Percentiles rank a stretch among this genome's conserved stretches.
Conservation (phyloP, 306 rosid genomes). For the Vigna mungo region DNA sequence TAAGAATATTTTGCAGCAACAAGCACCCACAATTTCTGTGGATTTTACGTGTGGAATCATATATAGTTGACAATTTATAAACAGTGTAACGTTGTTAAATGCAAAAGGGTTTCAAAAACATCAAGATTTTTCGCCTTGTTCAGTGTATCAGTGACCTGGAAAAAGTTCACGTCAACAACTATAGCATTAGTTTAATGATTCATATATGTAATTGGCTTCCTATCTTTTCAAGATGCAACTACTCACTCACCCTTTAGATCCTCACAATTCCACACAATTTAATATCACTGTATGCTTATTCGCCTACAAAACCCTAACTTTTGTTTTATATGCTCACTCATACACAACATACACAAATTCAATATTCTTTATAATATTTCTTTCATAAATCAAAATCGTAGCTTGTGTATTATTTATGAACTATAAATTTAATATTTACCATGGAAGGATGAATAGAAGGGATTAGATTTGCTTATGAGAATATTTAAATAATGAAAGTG, state of each 20-base stretch:
- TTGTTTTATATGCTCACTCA: background rate
- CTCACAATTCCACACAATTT: conserved; percentile 7
- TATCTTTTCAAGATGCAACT: conserved; percentile 23
- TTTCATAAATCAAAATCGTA: too few relatives aligned
- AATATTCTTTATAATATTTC: background rate
- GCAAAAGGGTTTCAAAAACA: conserved; percentile 12
- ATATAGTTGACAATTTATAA: conserved; percentile 42
- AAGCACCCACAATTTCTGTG: background rate
- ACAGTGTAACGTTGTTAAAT: conserved; percentile 32
- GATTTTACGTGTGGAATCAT: conserved; percentile 44
- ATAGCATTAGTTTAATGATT: conserved; percentile 45
- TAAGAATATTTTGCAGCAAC: background rate
- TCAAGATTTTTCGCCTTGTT: conserved; percentile 40
- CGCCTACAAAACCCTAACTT: background rate
- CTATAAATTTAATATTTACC: too few relatives aligned
- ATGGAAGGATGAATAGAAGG: too few relatives aligned
- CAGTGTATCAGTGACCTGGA: conserved; percentile 47
- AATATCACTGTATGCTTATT: background rate
- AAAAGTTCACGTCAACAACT: conserved; percentile 47
- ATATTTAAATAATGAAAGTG: too few relatives aligned
- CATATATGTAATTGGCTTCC: conserved; percentile 24
- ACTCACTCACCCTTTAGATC: background rate
- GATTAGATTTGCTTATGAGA: too few relatives aligned
- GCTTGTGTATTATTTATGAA: too few relatives aligned
- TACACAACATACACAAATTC: too few relatives aligned